These are phyloP conservation scores for Paecilomyces sp. DNA, from an alignment of 2,329 filamentous ascomycete genomes.

Conservation along the genomic window DNA sequence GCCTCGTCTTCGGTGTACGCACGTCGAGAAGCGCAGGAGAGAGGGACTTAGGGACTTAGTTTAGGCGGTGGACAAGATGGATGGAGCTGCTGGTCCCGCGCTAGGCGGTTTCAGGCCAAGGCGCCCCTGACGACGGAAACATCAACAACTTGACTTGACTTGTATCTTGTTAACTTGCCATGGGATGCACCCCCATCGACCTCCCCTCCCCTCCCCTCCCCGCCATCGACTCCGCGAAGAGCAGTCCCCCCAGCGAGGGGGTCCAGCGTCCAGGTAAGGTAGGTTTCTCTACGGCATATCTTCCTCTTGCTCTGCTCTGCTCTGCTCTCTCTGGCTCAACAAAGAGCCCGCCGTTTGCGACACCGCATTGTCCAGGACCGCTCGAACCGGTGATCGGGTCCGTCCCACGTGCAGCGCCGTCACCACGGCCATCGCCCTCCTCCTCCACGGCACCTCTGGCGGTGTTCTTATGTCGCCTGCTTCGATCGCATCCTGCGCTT, in stretches of 20 bases:
- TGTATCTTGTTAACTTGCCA: no score
- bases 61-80: neutral
- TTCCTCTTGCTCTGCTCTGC: neutral
- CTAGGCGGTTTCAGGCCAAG: neutral
- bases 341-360: neutral
- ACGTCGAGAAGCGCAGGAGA: neutral
- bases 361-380: neutral
- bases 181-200: neutral
- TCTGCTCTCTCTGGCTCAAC: neutral
- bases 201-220: neutral
- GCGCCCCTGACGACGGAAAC: constrained; percentile 1
- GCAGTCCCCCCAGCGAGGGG: neutral
- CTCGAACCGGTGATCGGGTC: neutral
- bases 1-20: neutral
- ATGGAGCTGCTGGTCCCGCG: neutral
- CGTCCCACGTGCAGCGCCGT: neutral
- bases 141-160: neutral
- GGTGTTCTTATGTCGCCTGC: constrained; percentile 5
- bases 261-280: neutral
- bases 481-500: neutral
- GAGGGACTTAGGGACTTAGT: neutral
- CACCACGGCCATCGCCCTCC: constrained; percentile 4
- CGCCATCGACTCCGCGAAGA: neutral
- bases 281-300: no score
- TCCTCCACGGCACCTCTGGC: constrained; percentile 12